These are phyloP conservation scores for Pisolithus orientalis DNA, from an alignment of 768 basidiomycete genomes.

Conservation along the genomic window DNA sequence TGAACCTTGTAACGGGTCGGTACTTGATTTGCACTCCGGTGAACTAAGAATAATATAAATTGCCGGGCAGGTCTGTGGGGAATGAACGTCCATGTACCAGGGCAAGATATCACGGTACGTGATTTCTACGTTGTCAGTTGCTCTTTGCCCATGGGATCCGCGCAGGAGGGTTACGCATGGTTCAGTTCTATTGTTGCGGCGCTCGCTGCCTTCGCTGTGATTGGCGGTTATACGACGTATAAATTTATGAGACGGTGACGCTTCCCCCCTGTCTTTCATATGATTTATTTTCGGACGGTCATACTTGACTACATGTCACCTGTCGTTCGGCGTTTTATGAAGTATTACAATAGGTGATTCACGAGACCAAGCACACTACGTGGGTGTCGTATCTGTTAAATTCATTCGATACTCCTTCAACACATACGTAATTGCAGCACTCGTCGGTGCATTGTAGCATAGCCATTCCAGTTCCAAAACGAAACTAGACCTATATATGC, in stretches of 20 bases:
- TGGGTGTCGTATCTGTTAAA: not conserved
- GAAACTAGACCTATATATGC: not conserved
- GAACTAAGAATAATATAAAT: not conserved
- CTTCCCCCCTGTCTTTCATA: not conserved
- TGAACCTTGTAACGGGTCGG: conserved; percentile 91
- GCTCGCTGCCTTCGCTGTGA: conserved; percentile 72
- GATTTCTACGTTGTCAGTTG: not conserved
- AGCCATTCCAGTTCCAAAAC: not conserved
- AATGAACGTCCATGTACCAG: conserved; percentile 98
- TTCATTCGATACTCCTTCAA: not conserved
- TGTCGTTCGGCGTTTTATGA: not conserved
- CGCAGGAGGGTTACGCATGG: conserved; percentile 58
- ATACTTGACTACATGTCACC: not conserved
- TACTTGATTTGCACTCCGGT: not conserved
- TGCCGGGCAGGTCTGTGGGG: conserved; percentile 73
- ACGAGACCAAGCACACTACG: not conserved
- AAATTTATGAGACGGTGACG: conserved; percentile 53
- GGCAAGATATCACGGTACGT: conserved; percentile 52
- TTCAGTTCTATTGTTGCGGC: conserved; percentile 81
- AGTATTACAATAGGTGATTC: not conserved
- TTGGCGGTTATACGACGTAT: conserved; percentile 78
- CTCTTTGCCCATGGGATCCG: not conserved
- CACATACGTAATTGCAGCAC: not conserved
- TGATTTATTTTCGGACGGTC: not conserved
- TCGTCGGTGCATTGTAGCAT: not conserved